Evolutionary conservation across 371 early-diverging fungal species (phyloP), one percentile per base, ranked within the genome.

Genomic region (Mortierella sp.): DNA sequence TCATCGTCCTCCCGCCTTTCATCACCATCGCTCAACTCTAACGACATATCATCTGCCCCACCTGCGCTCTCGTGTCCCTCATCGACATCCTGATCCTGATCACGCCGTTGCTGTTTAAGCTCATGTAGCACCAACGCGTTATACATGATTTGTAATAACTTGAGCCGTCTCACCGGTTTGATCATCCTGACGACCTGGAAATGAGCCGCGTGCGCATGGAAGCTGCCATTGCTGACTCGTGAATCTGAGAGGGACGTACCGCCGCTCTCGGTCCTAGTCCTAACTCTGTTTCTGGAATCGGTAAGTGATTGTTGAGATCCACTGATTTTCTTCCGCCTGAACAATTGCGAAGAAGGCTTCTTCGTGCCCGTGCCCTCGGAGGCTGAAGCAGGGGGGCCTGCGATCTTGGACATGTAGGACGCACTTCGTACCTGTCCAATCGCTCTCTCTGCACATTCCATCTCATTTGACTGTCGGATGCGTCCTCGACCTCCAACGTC

Each of bases 111-210:
- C 30, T 26, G n/a, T 11, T 43, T 17, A 6, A 50, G 17, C 24
- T 43, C 56, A 12, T 64, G 44, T 12, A 47, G 67, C 27, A 57
- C 42, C 43, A 69, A 17, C 1, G 68, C 68, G 14, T 67, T 73
- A 28, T 60, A 73, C 67, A 73, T 61, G 63, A 73, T 67, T 48
- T 73, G 72, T 27, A 84, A 46, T 6, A 87, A 47, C 42, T 85
- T 85, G 3, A 80, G 53, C n/a, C 85, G 82, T n/a, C 87, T 72
- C 19, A 85, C 72, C 2, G 87, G 87, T 11, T 84, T 83, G 46
- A 84, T 80, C 79, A 87, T 81, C 23, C 85, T 70, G 27, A 79
- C 58, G 1, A 82, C 60, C n/a, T 82, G 73, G 48, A 58, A 72
- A 32, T 53, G 31, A 12, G 24, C 24, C 21, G n/a, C n/a, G n/a